Evolutionary conservation across 163 green algal genomes (phyloP).

Genomic region (Chlamydomonas reinhardtii): DNA sequence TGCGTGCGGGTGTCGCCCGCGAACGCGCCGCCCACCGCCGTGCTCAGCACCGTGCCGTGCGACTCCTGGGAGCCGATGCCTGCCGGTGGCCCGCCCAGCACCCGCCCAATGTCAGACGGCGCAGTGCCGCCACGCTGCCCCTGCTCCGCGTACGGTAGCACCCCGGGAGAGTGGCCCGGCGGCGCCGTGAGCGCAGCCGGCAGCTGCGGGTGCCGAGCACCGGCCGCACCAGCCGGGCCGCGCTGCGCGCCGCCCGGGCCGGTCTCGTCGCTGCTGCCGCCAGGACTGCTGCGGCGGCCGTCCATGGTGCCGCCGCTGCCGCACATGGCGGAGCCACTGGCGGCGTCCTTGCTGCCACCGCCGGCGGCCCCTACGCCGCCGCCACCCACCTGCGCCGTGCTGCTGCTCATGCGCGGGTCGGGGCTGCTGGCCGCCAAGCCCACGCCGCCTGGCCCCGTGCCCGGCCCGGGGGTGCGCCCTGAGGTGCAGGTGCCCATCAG

Average conservation of each 20-base stretch:
- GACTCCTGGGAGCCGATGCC: background rate
- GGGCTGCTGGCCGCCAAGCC: too few species aligned
- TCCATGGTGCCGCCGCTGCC: background rate
- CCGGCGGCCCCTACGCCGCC: too few species aligned
- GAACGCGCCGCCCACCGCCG: slow-evolving; percentile 15
- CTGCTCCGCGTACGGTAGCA: background rate
- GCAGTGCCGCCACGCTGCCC: too few species aligned
- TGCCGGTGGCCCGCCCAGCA: background rate
- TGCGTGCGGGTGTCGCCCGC: slow-evolving; percentile 41
- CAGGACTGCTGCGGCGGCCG: background rate
- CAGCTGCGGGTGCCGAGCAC: background rate
- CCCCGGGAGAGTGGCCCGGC: background rate
- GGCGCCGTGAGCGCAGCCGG: background rate
- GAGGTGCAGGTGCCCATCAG: slow-evolving; percentile 18
- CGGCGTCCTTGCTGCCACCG: background rate
- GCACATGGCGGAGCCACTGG: background rate
- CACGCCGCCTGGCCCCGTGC: background rate
- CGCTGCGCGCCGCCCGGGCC: too few species aligned
- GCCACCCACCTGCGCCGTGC: background rate
- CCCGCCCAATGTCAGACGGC: too few species aligned
- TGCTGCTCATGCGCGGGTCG: background rate
- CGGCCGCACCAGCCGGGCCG: background rate
- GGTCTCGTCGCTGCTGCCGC: background rate
- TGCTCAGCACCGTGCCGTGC: slow-evolving; percentile 22
- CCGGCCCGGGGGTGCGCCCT: background rate